Evolutionary conservation across 345 rosid genomes (phyloP), one percentile per base, ranked within the genome.

Genomic region (Turnera subulata): DNA sequence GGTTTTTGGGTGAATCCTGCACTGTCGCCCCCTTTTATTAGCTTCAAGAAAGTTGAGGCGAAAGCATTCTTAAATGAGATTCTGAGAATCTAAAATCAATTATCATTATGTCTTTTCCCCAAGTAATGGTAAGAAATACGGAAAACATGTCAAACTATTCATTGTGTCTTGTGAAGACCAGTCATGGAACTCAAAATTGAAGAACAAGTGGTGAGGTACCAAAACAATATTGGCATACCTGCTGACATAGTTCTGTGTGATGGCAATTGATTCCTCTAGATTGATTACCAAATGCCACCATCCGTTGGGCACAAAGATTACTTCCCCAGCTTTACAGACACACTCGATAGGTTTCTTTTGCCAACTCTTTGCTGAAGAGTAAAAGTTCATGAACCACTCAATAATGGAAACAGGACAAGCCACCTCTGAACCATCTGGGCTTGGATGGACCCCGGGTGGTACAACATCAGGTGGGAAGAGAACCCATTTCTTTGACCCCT

Each of bases 251-350:
- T 93, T 93, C 74, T 93, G 99, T 5, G 99, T 93, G 56, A 93
- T 86, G 21, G 99, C 97, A 55, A 89, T 73, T 2, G 99, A 86
- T 51, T 89, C 99, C 73, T 89, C 99, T 49, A 93, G 63, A 80
- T 93, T 93, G 69, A 93, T 86, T 58, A 89, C 99, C 54, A 93
- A 50, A 81, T 93, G 99, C 99, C 99, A 93, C 99, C 99, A 93
- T 62, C 99, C 99, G 62, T 77, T 82, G 48, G 99, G 99, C 44
- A 93, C 90, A 77, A 93, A 93, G 59, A 93, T 80, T 45, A 89
- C 91, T 70, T 89, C 99, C 63, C 99, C 97, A 0, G 96, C 86
- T 80, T 80, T 89, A 71, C 99, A 93, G 40, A 93, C 63, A 62
- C 99, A 93, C 64, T 93, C 99, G 24, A 83, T 66, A 55, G 99